Evolutionary conservation across 2,329 filamentous ascomycete genomes (phyloP).

Genomic region (Lojkania enalia): DNA sequence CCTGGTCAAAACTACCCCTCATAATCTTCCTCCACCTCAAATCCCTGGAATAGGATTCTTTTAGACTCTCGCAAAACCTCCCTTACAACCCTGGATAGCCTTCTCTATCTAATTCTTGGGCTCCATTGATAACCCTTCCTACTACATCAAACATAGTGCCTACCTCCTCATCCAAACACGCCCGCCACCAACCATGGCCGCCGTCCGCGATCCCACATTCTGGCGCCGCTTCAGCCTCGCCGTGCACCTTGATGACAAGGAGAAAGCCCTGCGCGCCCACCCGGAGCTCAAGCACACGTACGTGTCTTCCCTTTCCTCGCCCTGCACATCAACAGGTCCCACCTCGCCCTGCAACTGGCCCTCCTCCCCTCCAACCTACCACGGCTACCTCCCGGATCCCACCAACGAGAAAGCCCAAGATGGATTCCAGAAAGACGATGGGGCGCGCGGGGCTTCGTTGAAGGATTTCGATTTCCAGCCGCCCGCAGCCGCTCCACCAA

Average conservation of each 20-base stretch:
- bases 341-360: conserved; percentile 13
- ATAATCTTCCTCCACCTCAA: no score
- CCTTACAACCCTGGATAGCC: no score
- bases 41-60: no score
- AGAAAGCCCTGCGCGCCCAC: conserved; percentile 15
- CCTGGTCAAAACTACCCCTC: not conserved
- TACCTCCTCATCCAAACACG: not conserved
- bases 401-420: not conserved
- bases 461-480: no score
- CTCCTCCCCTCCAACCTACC: not conserved
- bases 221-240: conserved; percentile 64
- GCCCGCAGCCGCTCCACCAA: conserved; percentile 6
- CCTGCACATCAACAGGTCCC: conserved; percentile 20
- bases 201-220: conserved; percentile 60
- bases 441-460: no score
- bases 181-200: conserved; percentile 46
- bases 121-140: no score
- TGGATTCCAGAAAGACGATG: no score
- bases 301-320: conserved; percentile 27
- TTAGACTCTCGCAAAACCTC: no score
- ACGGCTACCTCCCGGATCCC: not conserved
- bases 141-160: not conserved
- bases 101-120: no score
- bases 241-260: conserved; percentile 59
- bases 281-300: conserved; percentile 42